Conservation (phyloP, 2,329 filamentous ascomycete species). For the Aspergillus fumigatiaffinis region DNA sequence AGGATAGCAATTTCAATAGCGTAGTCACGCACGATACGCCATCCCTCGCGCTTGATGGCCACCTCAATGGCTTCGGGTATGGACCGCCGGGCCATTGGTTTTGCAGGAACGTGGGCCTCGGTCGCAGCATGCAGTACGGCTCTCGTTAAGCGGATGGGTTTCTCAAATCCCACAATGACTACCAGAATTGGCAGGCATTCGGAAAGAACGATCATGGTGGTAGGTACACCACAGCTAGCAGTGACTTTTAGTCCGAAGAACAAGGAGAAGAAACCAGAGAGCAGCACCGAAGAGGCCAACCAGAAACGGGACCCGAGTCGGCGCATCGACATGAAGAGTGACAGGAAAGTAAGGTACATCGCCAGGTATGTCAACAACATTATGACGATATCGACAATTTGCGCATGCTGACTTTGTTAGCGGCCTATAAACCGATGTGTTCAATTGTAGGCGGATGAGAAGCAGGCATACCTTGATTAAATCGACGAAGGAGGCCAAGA, state of each 20-base stretch:
- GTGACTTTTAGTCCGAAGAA: slow-evolving; percentile 91
- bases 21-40: slow-evolving; percentile 80
- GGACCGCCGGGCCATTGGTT: too few species aligned
- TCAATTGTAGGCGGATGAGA: neutral
- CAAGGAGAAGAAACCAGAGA: slow-evolving; percentile 92
- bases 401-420: slow-evolving; percentile 70
- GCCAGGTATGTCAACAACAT: slow-evolving; percentile 95
- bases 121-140: slow-evolving; percentile 80
- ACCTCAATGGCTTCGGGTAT: slow-evolving; percentile 34
- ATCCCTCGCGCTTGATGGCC: slow-evolving; percentile 56
- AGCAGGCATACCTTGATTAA: slow-evolving; percentile 51
- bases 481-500: slow-evolving; percentile 81
- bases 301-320: slow-evolving; percentile 96
- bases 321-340: slow-evolving; percentile 97
- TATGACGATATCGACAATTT: slow-evolving; percentile 94
- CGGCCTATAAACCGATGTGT: neutral
- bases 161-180: slow-evolving; percentile 98
- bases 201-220: slow-evolving; percentile 88
- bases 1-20: slow-evolving; percentile 87
- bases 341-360: slow-evolving; percentile 98
- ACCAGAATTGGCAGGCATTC: slow-evolving; percentile 95
- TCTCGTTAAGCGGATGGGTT: slow-evolving; percentile 92
- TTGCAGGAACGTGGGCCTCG: too few species aligned
- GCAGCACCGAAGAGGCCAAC: slow-evolving; percentile 84
- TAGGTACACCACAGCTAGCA: slow-evolving; percentile 84